Percentiles rank a stretch among this genome's conserved stretches.
phyloP scores from a whole-genome alignment of 2,329 filamentous ascomycete species.

The Monilinia vaccinii-corymbosi region DNA sequence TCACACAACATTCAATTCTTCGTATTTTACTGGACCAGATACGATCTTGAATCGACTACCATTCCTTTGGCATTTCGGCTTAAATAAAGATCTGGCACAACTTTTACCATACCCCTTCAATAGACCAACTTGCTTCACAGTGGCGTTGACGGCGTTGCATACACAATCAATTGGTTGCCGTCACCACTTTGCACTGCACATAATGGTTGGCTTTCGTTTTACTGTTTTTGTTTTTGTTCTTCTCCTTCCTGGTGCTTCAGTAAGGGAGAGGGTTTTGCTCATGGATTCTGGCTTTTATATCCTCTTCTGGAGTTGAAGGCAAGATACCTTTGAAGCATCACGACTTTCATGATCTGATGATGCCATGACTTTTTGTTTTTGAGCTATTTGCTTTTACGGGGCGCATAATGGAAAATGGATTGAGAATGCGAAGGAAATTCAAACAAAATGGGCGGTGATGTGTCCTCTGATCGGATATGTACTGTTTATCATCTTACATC shows the following conservation, averaged over 20 bases:
- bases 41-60: slow-evolving; percentile 13
- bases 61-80: slow-evolving; percentile 20
- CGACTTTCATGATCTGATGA: slow-evolving; percentile 11
- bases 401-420: neutral
- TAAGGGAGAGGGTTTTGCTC: slow-evolving; percentile 6
- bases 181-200: slow-evolving; percentile 5
- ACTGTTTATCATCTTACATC: slow-evolving; percentile 2
- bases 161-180: slow-evolving; percentile 14
- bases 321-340: slow-evolving; percentile 5
- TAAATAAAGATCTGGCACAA: slow-evolving; percentile 20
- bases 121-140: slow-evolving; percentile 18
- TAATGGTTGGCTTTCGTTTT: slow-evolving; percentile 8
- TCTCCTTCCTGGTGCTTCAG: neutral
- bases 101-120: slow-evolving; percentile 16
- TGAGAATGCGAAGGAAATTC: neutral
- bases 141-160: slow-evolving; percentile 16
- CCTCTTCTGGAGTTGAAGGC: slow-evolving; percentile 1
- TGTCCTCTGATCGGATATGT: slow-evolving; percentile 1
- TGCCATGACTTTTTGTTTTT: neutral
- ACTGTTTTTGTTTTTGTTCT: slow-evolving; percentile 6
- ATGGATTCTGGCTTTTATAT: neutral
- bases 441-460: neutral
- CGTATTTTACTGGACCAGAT: slow-evolving; percentile 29
- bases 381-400: neutral
- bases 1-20: slow-evolving; percentile 21